Conservation (phyloP, 306 rosid species). For the Vicia villosa region DNA sequence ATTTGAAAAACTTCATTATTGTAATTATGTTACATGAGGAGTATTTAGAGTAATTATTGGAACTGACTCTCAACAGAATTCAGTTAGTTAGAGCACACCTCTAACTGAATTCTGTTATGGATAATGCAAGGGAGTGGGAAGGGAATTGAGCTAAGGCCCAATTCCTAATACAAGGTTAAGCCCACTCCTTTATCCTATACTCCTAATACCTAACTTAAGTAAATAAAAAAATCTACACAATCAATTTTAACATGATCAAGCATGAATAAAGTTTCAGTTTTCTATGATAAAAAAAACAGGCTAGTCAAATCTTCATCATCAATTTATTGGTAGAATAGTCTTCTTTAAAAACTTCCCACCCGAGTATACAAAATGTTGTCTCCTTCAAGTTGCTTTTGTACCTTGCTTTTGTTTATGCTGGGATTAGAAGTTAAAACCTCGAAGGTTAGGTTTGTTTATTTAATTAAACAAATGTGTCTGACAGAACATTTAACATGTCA, state of each 20-base stretch:
- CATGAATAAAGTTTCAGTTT: background rate
- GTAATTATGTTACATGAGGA: too few species aligned
- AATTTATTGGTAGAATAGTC: background rate
- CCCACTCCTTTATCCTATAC: too few species aligned
- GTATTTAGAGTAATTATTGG: too few species aligned
- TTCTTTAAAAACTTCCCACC: background rate
- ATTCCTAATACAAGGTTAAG: too few species aligned
- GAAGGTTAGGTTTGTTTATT: background rate
- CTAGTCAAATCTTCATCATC: background rate
- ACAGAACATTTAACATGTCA: background rate
- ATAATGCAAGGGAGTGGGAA: too few species aligned
- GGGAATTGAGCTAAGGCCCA: too few species aligned
- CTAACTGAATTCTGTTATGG: too few species aligned
- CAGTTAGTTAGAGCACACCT: too few species aligned
- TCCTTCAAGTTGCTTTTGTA: background rate
- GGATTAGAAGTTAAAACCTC: background rate
- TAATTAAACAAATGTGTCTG: background rate
- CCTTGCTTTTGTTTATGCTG: background rate
- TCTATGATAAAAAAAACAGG: background rate
- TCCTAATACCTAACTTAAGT: too few species aligned
- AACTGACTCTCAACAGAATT: too few species aligned
- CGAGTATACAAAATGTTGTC: background rate
- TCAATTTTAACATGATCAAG: background rate
- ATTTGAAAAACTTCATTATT: too few species aligned
- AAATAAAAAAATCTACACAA: background rate